Percentiles rank a stretch among this genome's conserved stretches.
These are phyloP conservation scores for Orbilia ellipsospora DNA, from an alignment of 2,329 filamentous ascomycete genomes.

Conservation along the genomic window DNA sequence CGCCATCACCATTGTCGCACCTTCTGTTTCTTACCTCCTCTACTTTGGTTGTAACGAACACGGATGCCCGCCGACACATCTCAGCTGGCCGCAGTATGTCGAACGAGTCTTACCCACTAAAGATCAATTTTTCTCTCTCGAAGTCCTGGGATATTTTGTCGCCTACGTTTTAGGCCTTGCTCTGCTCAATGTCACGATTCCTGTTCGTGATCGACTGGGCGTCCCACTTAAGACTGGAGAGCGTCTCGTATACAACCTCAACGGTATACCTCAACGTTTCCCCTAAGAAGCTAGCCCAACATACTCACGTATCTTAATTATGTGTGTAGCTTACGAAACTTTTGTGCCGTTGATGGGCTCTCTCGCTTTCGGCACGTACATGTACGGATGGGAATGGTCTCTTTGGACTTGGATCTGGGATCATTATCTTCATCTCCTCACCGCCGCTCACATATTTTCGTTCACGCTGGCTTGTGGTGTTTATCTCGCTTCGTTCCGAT, in stretches of 20 bases:
- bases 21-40: slow-evolving; percentile 80
- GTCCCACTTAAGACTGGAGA: slow-evolving; percentile 68
- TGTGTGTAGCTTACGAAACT: slow-evolving; percentile 44
- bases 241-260: slow-evolving; percentile 60
- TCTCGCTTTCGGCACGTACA: slow-evolving; percentile 77
- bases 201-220: slow-evolving; percentile 75
- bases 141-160: slow-evolving; percentile 79
- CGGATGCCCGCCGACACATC: slow-evolving; percentile 85
- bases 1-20: slow-evolving; percentile 81
- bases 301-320: background rate
- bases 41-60: slow-evolving; percentile 92
- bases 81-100: slow-evolving; percentile 76
- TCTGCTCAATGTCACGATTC: slow-evolving; percentile 79
- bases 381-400: slow-evolving; percentile 79
- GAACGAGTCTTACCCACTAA: slow-evolving; percentile 69
- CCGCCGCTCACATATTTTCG: slow-evolving; percentile 81
- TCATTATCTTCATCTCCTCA: slow-evolving; percentile 87
- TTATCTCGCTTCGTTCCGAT: slow-evolving; percentile 84
- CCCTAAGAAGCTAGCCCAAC: background rate
- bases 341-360: slow-evolving; percentile 75
- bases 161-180: slow-evolving; percentile 69
- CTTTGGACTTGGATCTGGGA: slow-evolving; percentile 94
- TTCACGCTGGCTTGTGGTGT: slow-evolving; percentile 79
- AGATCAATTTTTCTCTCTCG: slow-evolving; percentile 80
- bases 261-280: slow-evolving; percentile 62